A percentile compares a stretch with the other conserved stretches of the same genome.
Conservation (phyloP, 2,329 filamentous ascomycete species). For the Cercospora sp. region DNA sequence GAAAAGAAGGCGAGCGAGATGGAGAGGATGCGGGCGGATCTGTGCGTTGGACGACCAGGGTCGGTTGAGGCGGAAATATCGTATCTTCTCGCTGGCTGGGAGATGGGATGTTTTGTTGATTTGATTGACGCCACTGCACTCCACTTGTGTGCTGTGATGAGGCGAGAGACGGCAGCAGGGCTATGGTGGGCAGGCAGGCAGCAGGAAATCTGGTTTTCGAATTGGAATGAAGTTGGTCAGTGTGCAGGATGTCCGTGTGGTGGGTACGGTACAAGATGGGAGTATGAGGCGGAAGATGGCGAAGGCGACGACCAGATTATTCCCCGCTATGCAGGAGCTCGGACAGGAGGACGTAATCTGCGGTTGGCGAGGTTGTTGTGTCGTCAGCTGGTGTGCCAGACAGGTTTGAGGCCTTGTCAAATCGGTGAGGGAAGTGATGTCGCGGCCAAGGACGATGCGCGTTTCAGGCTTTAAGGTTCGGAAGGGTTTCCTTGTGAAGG, state of each 20-base stretch:
- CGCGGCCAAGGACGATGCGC: conserved; percentile 4
- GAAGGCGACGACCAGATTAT: background rate
- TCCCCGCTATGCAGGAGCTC: background rate
- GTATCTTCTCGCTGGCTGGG: background rate
- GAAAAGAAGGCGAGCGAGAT: conserved; percentile 9
- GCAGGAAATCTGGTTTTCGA: background rate
- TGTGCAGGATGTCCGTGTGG: background rate
- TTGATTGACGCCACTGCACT: background rate
- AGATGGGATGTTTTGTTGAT: background rate
- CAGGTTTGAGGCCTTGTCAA: conserved; percentile 5
- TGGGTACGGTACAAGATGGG: background rate
- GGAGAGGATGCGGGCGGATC: background rate
- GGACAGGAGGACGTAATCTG: conserved; percentile 8
- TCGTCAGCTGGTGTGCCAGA: conserved; percentile 10
- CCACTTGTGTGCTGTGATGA: background rate
- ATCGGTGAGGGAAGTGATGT: conserved; percentile 1
- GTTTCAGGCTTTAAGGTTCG: conserved; percentile 8
- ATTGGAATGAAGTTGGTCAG: background rate
- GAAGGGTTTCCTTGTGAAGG: background rate
- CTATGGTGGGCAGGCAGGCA: background rate
- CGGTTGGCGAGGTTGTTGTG: background rate
- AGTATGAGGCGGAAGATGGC: background rate
- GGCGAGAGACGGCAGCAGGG: background rate
- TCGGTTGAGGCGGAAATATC: background rate
- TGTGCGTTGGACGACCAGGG: background rate